A percentile compares a stretch with the other conserved stretches of the same genome.
These are phyloP conservation scores for Penicillium sp. DNA, from an alignment of 2,329 filamentous ascomycete genomes.

Conservation along the genomic window DNA sequence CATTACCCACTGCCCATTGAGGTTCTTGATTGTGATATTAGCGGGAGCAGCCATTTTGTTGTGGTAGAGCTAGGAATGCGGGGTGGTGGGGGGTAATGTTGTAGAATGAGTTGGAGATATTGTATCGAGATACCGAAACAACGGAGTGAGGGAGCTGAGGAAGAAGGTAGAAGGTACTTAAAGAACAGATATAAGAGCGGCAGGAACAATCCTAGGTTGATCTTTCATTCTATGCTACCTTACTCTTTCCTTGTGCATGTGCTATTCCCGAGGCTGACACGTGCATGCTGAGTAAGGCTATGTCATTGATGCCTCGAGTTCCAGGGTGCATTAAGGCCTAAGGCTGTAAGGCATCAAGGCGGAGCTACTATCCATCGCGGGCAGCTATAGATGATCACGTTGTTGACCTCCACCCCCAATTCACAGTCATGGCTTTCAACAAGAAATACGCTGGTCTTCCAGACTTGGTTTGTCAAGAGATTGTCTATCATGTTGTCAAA, in stretches of 20 bases:
- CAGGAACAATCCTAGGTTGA: not conserved
- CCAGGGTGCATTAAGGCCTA: not conserved
- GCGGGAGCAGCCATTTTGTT: slow-evolving; percentile 69
- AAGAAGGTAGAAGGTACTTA: not conserved
- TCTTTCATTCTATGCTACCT: slow-evolving; percentile 11
- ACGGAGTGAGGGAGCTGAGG: not conserved
- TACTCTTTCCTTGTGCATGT: slow-evolving; percentile 21
- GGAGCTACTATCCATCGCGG: not conserved
- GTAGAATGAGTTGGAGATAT: not conserved
- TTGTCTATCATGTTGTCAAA: not conserved
- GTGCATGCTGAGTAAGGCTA: slow-evolving; percentile 13
- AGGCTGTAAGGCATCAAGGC: not conserved
- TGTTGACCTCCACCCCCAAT: slow-evolving; percentile 13
- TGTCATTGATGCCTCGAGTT: not conserved
- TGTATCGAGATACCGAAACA: not conserved
- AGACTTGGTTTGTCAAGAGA: slow-evolving; percentile 61
- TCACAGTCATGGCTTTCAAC: slow-evolving; percentile 64
- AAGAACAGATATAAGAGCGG: not conserved
- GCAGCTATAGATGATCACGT: slow-evolving; percentile 9
- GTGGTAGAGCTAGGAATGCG: slow-evolving; percentile 14
- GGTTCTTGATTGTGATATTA: slow-evolving; percentile 64
- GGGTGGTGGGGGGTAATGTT: slow-evolving; percentile 17
- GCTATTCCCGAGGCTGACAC: slow-evolving; percentile 21
- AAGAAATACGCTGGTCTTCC: slow-evolving; percentile 81
- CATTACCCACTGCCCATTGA: slow-evolving; percentile 69